Percentiles rank a stretch among this genome's conserved stretches.
phyloP scores from a whole-genome alignment of 1,284 basidiomycete species.

The Anthracocystis walkeri region DNA sequence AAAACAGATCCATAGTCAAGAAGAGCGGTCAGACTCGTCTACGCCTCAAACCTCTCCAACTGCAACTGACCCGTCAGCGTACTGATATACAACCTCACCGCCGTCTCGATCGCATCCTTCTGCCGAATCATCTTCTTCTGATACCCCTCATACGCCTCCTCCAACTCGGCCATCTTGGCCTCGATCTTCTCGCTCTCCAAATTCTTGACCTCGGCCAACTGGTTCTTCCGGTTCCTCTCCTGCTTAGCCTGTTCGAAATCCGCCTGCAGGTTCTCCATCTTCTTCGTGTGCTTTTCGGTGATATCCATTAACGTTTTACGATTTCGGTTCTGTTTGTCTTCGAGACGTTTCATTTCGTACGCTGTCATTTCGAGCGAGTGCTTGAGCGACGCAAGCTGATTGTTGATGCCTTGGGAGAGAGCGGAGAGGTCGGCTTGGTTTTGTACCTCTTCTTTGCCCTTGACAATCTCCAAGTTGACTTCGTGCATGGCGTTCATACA shows the following conservation, averaged over 20 bases:
- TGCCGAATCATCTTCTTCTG: constrained; percentile 50
- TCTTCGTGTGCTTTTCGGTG: constrained; percentile 47
- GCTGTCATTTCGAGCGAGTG: constrained; percentile 51
- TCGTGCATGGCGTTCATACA: constrained; percentile 57
- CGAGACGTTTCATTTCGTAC: constrained; percentile 51
- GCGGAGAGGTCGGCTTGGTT: constrained; percentile 45
- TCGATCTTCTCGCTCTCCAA: constrained; percentile 50
- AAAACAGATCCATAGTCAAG: not conserved
- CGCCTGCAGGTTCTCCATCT: constrained; percentile 44
- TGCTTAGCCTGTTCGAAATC: constrained; percentile 51
- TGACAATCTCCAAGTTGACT: constrained; percentile 56
- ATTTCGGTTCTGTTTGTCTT: constrained; percentile 51
- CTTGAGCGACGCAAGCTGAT: constrained; percentile 45
- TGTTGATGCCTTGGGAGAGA: constrained; percentile 44
- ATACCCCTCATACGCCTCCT: constrained; percentile 38
- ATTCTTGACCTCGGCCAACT: constrained; percentile 39
- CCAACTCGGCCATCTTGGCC: constrained; percentile 48
- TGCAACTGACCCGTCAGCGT: constrained; percentile 43
- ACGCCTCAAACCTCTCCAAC: constrained; percentile 41
- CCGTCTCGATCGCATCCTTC: constrained; percentile 49
- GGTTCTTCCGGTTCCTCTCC: constrained; percentile 32
- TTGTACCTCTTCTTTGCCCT: constrained; percentile 51
- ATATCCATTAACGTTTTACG: constrained; percentile 50
- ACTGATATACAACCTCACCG: constrained; percentile 43
- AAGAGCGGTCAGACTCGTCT: not conserved